Base-by-base conservation (phyloP, 129 eudicot genomes). In the Saussurea involucrata region DNA sequence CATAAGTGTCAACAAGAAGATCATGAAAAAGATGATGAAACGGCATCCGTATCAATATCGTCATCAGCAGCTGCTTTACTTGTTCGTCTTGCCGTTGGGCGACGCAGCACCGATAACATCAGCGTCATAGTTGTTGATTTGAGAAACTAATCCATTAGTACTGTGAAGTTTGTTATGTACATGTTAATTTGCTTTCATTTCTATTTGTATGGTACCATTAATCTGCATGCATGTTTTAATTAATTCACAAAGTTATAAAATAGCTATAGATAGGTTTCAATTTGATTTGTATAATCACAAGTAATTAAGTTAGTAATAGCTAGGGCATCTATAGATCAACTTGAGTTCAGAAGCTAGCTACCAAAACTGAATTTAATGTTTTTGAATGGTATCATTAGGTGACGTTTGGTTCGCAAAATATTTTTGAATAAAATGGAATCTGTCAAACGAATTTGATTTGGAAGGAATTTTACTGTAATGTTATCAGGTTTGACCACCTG, bases 91-190 rank as follows among this genome's bases (percentile, higher is more conserved):
- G 90, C 93, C 0, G 64, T 88, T 74, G 93, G 88, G 24, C 68
- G 90, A 25, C 36, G 78, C 10, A 86, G 93, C 66, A 32, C 12
- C 10, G 93, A 88, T 76, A 88, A 88, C 64, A 72, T 88, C 8
- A 77, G 88, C 25, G 90, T 86, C 15, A 76, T 86, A 55, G 88
- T 88, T 20, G 85, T 88, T 55, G 88, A 88, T 83, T 49, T 88
- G 68, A 83, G 81, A 55, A 67, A 79, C 20, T 53, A 18, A 65
- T 42, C 24, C 10, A 49, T 17, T 17, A 5, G 60, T 49, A 17
- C 21, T 53, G 21, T 53, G 61, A 53, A 5, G 61, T 53, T 53
- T 53, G 22, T 6, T n/a, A 17, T 17, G 61, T 53, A 53, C 22
- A 53, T 53, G 61, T 53, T n/a, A n/a, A n/a, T n/a, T 53, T 53